A percentile compares a stretch with the other conserved stretches of the same genome.
Evolutionary conservation across 1,139 yeast species (phyloP).

Genomic region (Debaryomycetaceae sp.): DNA sequence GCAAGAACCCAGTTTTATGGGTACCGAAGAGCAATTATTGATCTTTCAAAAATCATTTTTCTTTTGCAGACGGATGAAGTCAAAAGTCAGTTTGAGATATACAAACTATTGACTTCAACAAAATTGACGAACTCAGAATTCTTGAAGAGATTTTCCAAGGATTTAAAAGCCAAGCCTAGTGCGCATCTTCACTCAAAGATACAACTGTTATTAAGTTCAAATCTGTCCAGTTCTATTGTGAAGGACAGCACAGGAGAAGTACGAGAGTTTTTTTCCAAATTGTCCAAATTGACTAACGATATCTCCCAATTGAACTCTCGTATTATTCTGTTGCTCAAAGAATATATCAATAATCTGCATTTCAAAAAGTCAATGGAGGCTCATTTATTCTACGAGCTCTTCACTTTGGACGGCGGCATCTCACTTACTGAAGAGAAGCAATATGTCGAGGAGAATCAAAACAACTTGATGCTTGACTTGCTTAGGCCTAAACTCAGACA

Average conservation of each 20-base stretch:
- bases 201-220: background rate
- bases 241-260: background rate
- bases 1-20: slow-evolving; percentile 17
- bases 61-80: slow-evolving; percentile 10
- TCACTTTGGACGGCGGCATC: slow-evolving; percentile 34
- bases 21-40: slow-evolving; percentile 23
- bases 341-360: slow-evolving; percentile 15
- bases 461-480: slow-evolving; percentile 36
- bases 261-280: background rate
- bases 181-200: background rate
- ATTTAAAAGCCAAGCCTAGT: slow-evolving; percentile 1
- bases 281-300: background rate
- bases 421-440: slow-evolving; percentile 15
- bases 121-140: slow-evolving; percentile 16
- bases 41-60: slow-evolving; percentile 22
- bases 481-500: slow-evolving; percentile 38
- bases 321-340: background rate
- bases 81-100: slow-evolving; percentile 27
- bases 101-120: slow-evolving; percentile 25
- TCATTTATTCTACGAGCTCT: slow-evolving; percentile 36
- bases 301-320: background rate
- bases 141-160: slow-evolving; percentile 10
- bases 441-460: slow-evolving; percentile 34
- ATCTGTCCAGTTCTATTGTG: background rate
- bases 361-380: slow-evolving; percentile 22